Conservation (phyloP, 208 protist species). For the Naegleria gruberi region DNA sequence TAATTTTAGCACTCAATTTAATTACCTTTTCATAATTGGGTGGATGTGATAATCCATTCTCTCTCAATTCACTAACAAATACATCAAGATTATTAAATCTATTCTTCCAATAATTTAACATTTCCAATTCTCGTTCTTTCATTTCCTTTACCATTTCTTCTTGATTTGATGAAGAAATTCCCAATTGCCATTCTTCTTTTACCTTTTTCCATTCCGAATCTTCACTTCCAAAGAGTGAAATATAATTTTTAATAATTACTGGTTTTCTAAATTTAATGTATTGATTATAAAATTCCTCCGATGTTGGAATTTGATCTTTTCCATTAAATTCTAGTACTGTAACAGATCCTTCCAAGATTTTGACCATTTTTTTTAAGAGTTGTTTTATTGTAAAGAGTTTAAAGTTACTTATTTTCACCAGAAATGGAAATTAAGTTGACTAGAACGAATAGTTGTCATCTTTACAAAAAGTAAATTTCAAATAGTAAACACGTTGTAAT, state of each 20-base stretch:
- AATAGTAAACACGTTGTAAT: too few species aligned
- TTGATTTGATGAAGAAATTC: background rate
- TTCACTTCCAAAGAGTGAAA: background rate
- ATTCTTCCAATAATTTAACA: background rate
- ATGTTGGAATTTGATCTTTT: background rate
- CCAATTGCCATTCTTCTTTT: background rate
- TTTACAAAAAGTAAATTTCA: too few species aligned
- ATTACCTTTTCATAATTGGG: background rate
- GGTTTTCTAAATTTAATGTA: background rate
- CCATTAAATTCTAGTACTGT: background rate
- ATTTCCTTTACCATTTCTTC: background rate
- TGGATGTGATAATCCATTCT: background rate
- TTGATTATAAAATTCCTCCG: background rate
- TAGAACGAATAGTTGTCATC: too few species aligned
- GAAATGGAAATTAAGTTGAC: too few species aligned
- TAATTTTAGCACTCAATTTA: background rate
- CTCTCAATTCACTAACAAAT: background rate
- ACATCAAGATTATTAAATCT: background rate
- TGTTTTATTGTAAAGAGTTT: too few species aligned
- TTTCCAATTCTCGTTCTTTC: background rate
- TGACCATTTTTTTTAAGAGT: background rate
- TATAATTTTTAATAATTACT: background rate
- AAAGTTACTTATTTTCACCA: too few species aligned
- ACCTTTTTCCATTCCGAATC: background rate
- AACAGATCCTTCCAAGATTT: background rate